Conservation (phyloP, 148 eudicot genomes). For the Diospyros kaki region DNA sequence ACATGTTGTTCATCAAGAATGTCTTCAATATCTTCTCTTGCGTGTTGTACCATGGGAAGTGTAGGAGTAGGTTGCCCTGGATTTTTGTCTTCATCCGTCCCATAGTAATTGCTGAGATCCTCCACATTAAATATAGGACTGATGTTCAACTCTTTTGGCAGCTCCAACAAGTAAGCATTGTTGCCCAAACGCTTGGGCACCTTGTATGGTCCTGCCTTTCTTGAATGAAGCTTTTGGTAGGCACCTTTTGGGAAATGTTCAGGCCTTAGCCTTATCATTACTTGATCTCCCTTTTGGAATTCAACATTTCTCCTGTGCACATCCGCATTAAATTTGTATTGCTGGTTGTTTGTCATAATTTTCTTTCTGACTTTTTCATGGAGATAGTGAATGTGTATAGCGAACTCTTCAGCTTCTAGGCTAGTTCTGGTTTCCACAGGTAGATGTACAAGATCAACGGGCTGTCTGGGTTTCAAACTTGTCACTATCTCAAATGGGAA, state of each 20-base stretch:
- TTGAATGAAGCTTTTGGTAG: neutral
- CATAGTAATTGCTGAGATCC: neutral
- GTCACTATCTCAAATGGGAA: conserved; percentile 15
- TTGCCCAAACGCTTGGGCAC: neutral
- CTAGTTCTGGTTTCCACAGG: neutral
- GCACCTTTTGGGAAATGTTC: neutral
- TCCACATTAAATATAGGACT: neutral
- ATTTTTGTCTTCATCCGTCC: neutral
- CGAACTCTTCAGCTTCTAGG: neutral
- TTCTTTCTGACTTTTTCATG: neutral
- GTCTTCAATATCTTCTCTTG: neutral
- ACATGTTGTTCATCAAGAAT: neutral
- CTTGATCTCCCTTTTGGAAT: neutral
- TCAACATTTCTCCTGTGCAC: neutral
- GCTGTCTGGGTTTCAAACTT: neutral
- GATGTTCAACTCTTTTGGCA: neutral
- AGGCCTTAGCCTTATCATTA: neutral
- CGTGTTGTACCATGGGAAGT: neutral
- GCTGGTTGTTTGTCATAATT: neutral
- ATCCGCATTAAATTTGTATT: neutral
- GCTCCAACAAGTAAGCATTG: conserved; percentile 7
- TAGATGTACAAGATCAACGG: conserved; percentile 3
- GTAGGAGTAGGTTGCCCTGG: neutral
- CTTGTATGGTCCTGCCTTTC: conserved; percentile 2
- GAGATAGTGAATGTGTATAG: neutral